These are phyloP conservation scores for Rasamsonia emersonii DNA, from an alignment of 2,329 filamentous ascomycete species.

Conservation along the genomic window DNA sequence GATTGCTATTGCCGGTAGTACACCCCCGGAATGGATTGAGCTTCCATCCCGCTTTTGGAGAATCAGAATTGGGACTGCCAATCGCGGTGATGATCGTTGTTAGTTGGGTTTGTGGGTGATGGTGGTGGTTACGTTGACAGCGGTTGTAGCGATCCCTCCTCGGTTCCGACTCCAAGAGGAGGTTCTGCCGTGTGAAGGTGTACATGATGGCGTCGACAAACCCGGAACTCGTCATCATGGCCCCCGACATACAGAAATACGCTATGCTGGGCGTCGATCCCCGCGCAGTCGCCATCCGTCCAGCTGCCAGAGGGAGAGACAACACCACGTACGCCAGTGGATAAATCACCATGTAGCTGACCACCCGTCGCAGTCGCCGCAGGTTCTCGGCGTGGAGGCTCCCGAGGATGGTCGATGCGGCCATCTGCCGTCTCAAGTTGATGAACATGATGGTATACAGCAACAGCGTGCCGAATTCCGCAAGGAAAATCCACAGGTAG, in stretches of 20 bases:
- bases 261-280: conserved; percentile 25
- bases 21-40: too few relatives aligned
- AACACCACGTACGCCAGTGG: conserved; percentile 49
- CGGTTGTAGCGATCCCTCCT: conserved; percentile 28
- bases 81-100: conserved; percentile 13
- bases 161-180: conserved; percentile 44
- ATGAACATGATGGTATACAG: conserved; percentile 43
- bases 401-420: conserved; percentile 27
- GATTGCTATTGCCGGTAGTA: too few relatives aligned
- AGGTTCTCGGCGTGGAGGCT: conserved; percentile 29
- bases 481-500: conserved; percentile 47
- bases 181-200: conserved; percentile 47
- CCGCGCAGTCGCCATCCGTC: conserved; percentile 34
- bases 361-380: conserved; percentile 33
- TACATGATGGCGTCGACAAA: conserved; percentile 53
- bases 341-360: conserved; percentile 40
- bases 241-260: conserved; percentile 45
- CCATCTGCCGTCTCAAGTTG: conserved; percentile 39
- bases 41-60: too few relatives aligned
- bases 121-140: conserved; percentile 20
- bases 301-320: conserved; percentile 54
- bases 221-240: conserved; percentile 51
- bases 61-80: too few relatives aligned
- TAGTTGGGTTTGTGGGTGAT: conserved; percentile 18
- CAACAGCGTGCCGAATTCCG: conserved; percentile 43